Evolutionary conservation across 2,329 filamentous ascomycete species (phyloP).

Genomic region (Hypoxylon sp.): DNA sequence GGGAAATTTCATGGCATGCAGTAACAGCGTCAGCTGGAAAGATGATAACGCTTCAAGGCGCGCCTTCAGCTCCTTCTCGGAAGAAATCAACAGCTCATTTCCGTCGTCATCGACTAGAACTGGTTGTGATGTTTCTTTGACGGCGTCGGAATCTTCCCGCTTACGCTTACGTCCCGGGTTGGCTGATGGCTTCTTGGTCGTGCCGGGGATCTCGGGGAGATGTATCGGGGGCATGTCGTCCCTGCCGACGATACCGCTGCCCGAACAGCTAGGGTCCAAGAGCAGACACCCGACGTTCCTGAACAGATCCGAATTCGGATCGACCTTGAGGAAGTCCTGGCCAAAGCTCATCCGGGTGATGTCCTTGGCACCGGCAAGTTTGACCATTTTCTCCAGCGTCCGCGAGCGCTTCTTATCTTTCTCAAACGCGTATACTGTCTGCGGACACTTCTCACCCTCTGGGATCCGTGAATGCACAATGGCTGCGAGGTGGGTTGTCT

Average conservation of each 20-base stretch:
- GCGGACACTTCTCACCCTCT: constrained; percentile 50
- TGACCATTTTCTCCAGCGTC: constrained; percentile 87
- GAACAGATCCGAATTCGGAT: constrained; percentile 73
- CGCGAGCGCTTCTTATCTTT: constrained; percentile 78
- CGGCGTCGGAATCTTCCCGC: constrained; percentile 53
- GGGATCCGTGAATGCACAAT: constrained; percentile 67
- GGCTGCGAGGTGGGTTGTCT: constrained; percentile 92
- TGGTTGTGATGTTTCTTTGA: constrained; percentile 40
- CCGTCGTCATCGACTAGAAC: constrained; percentile 69
- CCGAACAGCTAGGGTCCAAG: constrained; percentile 94
- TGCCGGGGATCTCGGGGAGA: constrained; percentile 60
- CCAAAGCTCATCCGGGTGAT: constrained; percentile 77
- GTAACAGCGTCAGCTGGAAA: constrained; percentile 85
- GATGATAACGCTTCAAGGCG: constrained; percentile 80
- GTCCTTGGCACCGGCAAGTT: constrained; percentile 75
- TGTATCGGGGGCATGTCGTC: constrained; percentile 80
- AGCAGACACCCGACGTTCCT: constrained; percentile 82
- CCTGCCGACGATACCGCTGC: constrained; percentile 91
- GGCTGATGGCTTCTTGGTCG: constrained; percentile 55
- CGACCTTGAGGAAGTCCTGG: constrained; percentile 84
- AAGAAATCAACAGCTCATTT: constrained; percentile 62
- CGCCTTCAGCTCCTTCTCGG: constrained; percentile 68
- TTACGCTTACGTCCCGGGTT: constrained; percentile 59
- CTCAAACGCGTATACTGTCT: constrained; percentile 81
- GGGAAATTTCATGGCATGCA: constrained; percentile 87